These are phyloP conservation scores for Diplosphaera chodatii DNA, from an alignment of 139 green algal genomes.

Conservation along the genomic window DNA sequence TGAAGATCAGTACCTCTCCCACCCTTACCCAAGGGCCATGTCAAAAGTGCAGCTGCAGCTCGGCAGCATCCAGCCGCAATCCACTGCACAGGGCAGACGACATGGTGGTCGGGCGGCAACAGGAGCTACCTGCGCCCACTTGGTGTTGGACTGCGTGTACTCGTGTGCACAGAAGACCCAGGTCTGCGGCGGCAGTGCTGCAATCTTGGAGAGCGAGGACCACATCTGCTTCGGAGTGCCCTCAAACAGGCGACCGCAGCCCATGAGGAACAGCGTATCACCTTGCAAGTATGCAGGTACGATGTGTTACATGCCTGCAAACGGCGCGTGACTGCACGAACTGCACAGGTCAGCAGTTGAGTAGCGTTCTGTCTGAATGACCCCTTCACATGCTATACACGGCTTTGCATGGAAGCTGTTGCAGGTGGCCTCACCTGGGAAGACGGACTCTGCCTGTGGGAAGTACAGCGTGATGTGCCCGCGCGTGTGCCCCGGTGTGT, in stretches of 20 bases:
- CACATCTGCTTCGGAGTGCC: constrained; percentile 74
- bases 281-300: constrained; percentile 40
- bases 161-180: constrained; percentile 79
- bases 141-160: constrained; percentile 56
- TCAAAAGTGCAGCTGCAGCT: no score
- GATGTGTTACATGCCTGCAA: no score
- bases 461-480: constrained; percentile 79
- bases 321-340: background rate
- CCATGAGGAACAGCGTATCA: constrained; percentile 88
- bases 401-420: no score
- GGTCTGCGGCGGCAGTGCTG: constrained; percentile 57
- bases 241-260: constrained; percentile 89
- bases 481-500: constrained; percentile 84
- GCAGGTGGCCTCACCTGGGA: constrained; percentile 42
- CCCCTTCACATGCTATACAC: no score
- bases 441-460: constrained; percentile 54
- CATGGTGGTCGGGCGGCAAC: no score
- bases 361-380: no score
- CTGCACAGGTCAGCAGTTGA: no score
- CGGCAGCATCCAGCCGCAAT: no score
- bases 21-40: no score
- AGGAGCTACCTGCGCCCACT: constrained; percentile 66
- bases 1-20: no score
- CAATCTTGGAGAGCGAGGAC: constrained; percentile 69
- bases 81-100: no score